Base-by-base conservation (phyloP, 441 rosid genomes). In the Eruca vesicaria region DNA sequence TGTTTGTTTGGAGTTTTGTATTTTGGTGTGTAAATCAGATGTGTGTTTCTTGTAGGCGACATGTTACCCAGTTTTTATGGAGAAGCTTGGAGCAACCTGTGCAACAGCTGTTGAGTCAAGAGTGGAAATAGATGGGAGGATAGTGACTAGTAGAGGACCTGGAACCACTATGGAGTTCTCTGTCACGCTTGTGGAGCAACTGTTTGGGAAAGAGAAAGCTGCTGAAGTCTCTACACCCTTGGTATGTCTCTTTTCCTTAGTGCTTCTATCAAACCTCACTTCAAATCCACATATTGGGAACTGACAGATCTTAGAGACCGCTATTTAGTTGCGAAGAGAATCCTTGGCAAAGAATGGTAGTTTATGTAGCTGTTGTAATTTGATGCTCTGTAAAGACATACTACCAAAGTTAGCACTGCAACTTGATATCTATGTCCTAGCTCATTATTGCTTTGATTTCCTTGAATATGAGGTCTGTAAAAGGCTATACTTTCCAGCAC, bases 161-260 rank as follows among this genome's bases (percentile, higher is more conserved):
- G 97, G 97, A 70, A 94, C 97, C 67, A 89, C 97, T 19, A 86
- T 94, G 90, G 97, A 94, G 79, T 94, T 87, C 83, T 86, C 98
- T 56, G 86, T 94, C 38, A 79, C 88, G 2, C 82, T 94, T 41
- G 88, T 90, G 41, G 94, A 89, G 76, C 88, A 86, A 61, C 72
- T 94, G 80, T 87, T 74, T 70, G 99, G 98, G 36, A 88, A 90
- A 86, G 96, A 85, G 18, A 88, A 84, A 82, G 92, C 98, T 57
- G 80, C 55, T 53, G 97, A 89, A 86, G 89, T 92, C 67, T 80
- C 90, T 10, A 85, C 84, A 16, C 94, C 97, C 2, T 71, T 92
- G 90, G 94, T 90, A 87, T 10, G 4, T 62, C 45, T 75, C 26
- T 23, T 23, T 1, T 23, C 26, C 26, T 3, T 23, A 23, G 3